Base-by-base conservation (phyloP, 1,284 basidiomycete genomes). In the Tilletia setariae region DNA sequence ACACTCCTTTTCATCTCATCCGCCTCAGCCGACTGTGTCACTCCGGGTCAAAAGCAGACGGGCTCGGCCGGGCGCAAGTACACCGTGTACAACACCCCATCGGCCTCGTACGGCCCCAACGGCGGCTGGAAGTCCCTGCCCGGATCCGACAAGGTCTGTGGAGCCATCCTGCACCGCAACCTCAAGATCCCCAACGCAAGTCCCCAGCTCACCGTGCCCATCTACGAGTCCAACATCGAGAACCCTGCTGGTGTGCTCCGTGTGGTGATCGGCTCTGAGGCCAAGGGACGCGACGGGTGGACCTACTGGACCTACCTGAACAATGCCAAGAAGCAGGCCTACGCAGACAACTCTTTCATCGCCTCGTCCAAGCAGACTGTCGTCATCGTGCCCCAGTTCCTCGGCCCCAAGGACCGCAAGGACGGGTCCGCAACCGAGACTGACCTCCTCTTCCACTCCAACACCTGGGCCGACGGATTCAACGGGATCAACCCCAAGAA, bases 61-160 rank as follows among this genome's bases (percentile, higher is more conserved):
- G 53, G 53, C 8, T 16, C 53, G 7, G 19, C 53, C 9, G 53
- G 53, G 16, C 68, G 65, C 72, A 78, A 73, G 2, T 46, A 62
- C 43, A 51, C 30, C 6, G 21, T 13, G 51, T 47, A 40, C 43
- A 32, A n/a, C 51, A 15, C 21, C 46, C 28, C 49, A 16, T 19
- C 44, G 2, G 44, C 40, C 19, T 13, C 19, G 11, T 19, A 21
- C 28, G 56, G 30, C 9, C 30, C 67, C 65, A 40, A 62, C 35
- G 51, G 44, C n/a, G 59, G 46, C 15, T 47, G 46, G 67, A 47
- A 21, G 47, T 23, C n/a, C 9, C 30, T 64, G n/a, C 63, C 63
- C 7, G 46, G 13, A 4, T n/a, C 40, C 15, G 30, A 47, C 25
- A 44, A 42, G 25, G 63, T 64, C 40, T 64, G 63, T 28, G 63